Base-by-base conservation (phyloP, 805 yeast species). In the Starmerella vaccinii region DNA sequence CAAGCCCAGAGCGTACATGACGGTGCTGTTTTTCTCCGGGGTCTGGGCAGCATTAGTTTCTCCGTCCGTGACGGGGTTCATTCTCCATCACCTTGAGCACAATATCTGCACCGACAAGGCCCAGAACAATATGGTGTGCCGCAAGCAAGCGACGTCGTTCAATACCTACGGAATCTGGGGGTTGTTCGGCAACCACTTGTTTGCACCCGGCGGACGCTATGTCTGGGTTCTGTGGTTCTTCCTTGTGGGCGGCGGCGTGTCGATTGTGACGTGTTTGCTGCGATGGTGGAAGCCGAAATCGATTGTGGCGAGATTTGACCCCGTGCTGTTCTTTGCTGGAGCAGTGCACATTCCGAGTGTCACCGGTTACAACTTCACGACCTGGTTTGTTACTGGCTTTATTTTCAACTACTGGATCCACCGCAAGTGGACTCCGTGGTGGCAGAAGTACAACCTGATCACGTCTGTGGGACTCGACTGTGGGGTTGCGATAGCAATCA, bases 281-380 rank as follows among this genome's bases (percentile, higher is more conserved):
- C 61, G 68, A 41, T 65, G 63, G 55, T 61, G 64, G 49, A 60
- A 65, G 60, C 76, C 76, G 34, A 57, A 61, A 38, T 66, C 70
- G 22, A 70, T 47, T 12, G 49, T 70, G 29, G 60, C 65, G 35
- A 72, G 73, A 56, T 68, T 80, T 59, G 81, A 80, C 53, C 81
- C 84, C 59, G 85, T 87, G 1, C 80, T 81, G 9, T 81, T 85
- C 51, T 74, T 84, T 58, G 70, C 73, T 15, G 76, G 78, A 5
- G 69, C 76, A 12, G 81, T 80, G 46, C 71, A 73, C 57, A 78
- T 81, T 59, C 88, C 90, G n/a, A 87, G 89, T 46, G 81, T 83
- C 39, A 81, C 88, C 3, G 79, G 83, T 26, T 81, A 79, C 65
- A 80, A 80, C 64, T 80, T 78, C 63, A 72, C 76, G 24, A 66